These are phyloP conservation scores for Huiozyma naganishii DNA, from an alignment of 805 yeast genomes.

Conservation along the genomic window DNA sequence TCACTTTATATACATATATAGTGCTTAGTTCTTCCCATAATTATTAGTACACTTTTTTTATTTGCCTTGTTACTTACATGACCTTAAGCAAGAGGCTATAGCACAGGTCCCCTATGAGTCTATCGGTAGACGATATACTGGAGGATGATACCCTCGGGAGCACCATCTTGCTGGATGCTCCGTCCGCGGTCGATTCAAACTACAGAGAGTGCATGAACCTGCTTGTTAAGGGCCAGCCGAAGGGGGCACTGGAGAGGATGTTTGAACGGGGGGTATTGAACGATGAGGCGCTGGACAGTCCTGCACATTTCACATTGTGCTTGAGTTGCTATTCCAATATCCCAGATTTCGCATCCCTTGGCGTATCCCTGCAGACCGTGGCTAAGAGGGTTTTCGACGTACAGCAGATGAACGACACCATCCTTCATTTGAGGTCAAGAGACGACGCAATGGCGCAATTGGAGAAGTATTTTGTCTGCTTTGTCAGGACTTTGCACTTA, in stretches of 20 bases:
- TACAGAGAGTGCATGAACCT: conserved; percentile 12
- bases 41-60: background rate
- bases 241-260: conserved; percentile 16
- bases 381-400: background rate
- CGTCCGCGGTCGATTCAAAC: too few species aligned
- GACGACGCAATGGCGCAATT: background rate
- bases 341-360: conserved; percentile 7
- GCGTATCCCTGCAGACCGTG: conserved; percentile 3
- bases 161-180: too few species aligned
- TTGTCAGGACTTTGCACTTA: background rate
- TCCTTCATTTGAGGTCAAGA: too few species aligned
- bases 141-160: background rate
- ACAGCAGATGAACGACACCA: background rate
- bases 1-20: too few species aligned
- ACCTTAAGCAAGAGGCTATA: background rate
- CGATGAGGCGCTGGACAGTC: conserved; percentile 1
- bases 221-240: conserved; percentile 16
- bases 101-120: background rate
- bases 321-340: conserved; percentile 11
- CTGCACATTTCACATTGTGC: conserved; percentile 9
- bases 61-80: background rate
- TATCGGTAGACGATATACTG: conserved; percentile 7
- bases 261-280: conserved; percentile 8
- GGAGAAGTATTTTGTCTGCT: background rate
- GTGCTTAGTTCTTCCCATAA: background rate